A percentile compares a stretch with the other conserved stretches of the same genome.
Conservation (phyloP, 148 eudicot genomes). For the Vaccinium myrtillus region DNA sequence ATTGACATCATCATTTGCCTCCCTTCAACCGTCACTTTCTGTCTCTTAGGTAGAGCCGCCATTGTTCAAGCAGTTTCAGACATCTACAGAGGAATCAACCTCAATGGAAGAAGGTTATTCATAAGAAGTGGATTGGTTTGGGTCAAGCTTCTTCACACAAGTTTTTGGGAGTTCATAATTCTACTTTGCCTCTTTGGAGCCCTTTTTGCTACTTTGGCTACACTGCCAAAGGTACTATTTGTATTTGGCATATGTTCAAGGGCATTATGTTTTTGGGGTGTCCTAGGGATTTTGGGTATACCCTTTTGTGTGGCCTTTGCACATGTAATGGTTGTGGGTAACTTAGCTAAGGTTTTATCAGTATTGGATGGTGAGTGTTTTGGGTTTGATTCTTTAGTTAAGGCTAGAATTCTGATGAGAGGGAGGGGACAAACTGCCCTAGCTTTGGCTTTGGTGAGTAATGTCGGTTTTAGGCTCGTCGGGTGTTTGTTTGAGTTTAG, state of each 20-base stretch:
- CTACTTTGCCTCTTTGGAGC: constrained; percentile 6
- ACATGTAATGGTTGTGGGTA: constrained; percentile 1
- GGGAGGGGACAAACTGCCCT: constrained; percentile 18
- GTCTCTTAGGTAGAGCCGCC: constrained; percentile 17
- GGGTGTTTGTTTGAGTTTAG: constrained; percentile 19
- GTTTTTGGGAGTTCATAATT: constrained; percentile 12
- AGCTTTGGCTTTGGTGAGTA: constrained; percentile 9
- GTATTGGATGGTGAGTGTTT: constrained; percentile 1
- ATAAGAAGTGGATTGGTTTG: constrained; percentile 16
- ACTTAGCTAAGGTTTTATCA: neutral
- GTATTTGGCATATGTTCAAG: neutral
- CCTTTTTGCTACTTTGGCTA: constrained; percentile 5
- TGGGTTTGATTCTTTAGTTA: neutral
- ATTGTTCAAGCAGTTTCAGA: constrained; percentile 21
- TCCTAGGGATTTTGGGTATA: constrained; percentile 14
- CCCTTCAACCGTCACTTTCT: constrained; percentile 18
- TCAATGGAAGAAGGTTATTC: constrained; percentile 4
- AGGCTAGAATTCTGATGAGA: neutral
- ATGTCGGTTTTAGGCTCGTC: constrained; percentile 13
- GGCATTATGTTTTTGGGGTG: constrained; percentile 10
- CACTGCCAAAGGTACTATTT: constrained; percentile 5
- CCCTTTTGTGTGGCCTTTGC: constrained; percentile 23
- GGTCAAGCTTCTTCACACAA: constrained; percentile 17
- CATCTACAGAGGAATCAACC: constrained; percentile 2
- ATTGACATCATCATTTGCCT: constrained; percentile 17